Evolutionary conservation across 441 rosid species (phyloP).

Genomic region (Breynia disticha): DNA sequence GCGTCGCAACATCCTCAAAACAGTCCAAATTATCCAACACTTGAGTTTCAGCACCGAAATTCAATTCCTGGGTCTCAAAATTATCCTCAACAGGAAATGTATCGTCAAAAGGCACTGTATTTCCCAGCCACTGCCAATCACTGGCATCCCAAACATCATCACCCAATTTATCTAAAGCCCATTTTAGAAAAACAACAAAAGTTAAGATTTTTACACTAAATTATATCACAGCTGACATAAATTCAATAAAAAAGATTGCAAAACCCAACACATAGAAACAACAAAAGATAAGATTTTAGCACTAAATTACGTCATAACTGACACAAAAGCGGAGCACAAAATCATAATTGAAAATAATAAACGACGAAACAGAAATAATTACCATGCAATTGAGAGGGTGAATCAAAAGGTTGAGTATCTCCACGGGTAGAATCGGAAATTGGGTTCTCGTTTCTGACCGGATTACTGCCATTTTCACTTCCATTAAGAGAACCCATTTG

Average conservation of each 20-base stretch:
- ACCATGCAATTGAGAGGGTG: slow-evolving; percentile 30
- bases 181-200: no score
- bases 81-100: slow-evolving; percentile 26
- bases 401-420: slow-evolving; percentile 25
- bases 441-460: slow-evolving; percentile 6
- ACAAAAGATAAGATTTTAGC: no score
- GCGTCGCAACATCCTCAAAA: slow-evolving; percentile 21
- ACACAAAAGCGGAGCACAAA: neutral
- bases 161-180: slow-evolving; percentile 15
- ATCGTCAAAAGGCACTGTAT: slow-evolving; percentile 25
- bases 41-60: slow-evolving; percentile 39
- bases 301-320: no score
- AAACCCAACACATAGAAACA: neutral
- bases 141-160: slow-evolving; percentile 14
- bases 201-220: no score
- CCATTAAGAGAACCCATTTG: slow-evolving; percentile 36
- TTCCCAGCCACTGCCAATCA: slow-evolving; percentile 14
- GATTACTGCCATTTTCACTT: slow-evolving; percentile 7
- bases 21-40: slow-evolving; percentile 29
- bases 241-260: neutral
- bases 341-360: neutral
- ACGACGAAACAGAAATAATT: slow-evolving; percentile 3
- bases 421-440: slow-evolving; percentile 13
- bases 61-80: slow-evolving; percentile 48
- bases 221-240: no score